Percentiles rank a stretch among this genome's conserved stretches.
Evolutionary conservation across 169 alveolate genomes (phyloP).

Genomic region (Perkinsus chesapeaki): DNA sequence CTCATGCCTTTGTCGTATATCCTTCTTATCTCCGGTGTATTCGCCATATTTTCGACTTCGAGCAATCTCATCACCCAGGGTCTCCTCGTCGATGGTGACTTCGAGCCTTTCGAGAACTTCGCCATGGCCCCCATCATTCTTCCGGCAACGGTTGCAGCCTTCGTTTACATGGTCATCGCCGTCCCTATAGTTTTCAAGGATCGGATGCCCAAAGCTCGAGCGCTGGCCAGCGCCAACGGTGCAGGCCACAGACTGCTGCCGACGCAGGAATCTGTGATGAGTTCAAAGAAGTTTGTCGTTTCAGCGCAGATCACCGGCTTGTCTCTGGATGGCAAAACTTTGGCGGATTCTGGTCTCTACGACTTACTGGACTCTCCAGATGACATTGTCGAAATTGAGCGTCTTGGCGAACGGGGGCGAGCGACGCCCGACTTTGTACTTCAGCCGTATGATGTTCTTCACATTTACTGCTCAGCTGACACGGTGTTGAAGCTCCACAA

Average conservation of each 20-base stretch:
- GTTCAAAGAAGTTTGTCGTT: background rate
- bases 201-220: background rate
- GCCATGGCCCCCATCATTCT: slow-evolving; percentile 6
- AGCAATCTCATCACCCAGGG: slow-evolving; percentile 13
- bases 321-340: background rate
- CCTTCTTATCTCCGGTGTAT: slow-evolving; percentile 8
- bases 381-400: background rate
- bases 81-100: background rate
- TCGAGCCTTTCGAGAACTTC: slow-evolving; percentile 2
- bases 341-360: background rate
- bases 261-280: background rate
- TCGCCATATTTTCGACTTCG: slow-evolving; percentile 12
- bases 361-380: background rate
- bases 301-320: background rate
- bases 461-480: background rate
- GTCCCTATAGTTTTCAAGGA: background rate
- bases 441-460: background rate
- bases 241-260: background rate
- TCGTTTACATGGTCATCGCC: background rate
- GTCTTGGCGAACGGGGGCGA: background rate
- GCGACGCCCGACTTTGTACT: background rate
- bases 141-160: background rate
- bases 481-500: background rate
- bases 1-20: slow-evolving; percentile 8
- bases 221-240: background rate